A percentile compares a stretch with the other conserved stretches of the same genome.
These are phyloP conservation scores for Dothistroma septosporum DNA, from an alignment of 2,329 filamentous ascomycete genomes.

Conservation along the genomic window DNA sequence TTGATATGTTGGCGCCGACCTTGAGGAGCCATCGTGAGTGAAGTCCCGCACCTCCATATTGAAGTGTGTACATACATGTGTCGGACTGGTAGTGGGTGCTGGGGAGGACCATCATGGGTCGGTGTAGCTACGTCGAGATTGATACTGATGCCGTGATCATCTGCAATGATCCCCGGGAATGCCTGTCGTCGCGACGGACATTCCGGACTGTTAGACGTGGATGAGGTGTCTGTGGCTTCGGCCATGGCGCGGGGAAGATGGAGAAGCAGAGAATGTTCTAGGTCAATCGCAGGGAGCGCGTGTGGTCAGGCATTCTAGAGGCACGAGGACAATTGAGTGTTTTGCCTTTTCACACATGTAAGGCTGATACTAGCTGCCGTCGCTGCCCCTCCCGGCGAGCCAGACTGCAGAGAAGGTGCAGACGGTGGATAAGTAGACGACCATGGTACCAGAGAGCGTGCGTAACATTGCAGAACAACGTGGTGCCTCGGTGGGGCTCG, in stretches of 20 bases:
- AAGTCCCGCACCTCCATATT: not conserved
- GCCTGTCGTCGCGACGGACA: constrained; percentile 13
- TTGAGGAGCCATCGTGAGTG: constrained; percentile 34
- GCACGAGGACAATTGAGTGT: not conserved
- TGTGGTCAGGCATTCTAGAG: not conserved
- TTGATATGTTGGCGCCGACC: constrained; percentile 56
- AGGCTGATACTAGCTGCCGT: not conserved
- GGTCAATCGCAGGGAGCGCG: not conserved
- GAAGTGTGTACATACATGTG: constrained; percentile 44
- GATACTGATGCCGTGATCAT: constrained; percentile 43
- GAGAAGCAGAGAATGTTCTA: not conserved
- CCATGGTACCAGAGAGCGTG: not conserved
- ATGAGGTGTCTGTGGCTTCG: constrained; percentile 12
- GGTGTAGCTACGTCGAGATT: constrained; percentile 38
- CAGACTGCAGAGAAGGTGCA: not conserved
- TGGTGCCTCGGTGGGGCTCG: not conserved
- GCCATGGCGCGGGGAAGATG: constrained; percentile 15
- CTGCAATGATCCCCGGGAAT: constrained; percentile 37
- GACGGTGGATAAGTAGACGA: not conserved
- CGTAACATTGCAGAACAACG: not conserved
- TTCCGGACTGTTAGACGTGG: constrained; percentile 2
- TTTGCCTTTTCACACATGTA: not conserved
- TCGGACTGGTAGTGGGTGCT: constrained; percentile 39
- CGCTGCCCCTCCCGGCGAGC: not conserved
- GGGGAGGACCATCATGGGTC: constrained; percentile 33